Evolutionary conservation across 1,284 basidiomycete genomes (phyloP).

Genomic region (Microbotryum scabiosae): DNA sequence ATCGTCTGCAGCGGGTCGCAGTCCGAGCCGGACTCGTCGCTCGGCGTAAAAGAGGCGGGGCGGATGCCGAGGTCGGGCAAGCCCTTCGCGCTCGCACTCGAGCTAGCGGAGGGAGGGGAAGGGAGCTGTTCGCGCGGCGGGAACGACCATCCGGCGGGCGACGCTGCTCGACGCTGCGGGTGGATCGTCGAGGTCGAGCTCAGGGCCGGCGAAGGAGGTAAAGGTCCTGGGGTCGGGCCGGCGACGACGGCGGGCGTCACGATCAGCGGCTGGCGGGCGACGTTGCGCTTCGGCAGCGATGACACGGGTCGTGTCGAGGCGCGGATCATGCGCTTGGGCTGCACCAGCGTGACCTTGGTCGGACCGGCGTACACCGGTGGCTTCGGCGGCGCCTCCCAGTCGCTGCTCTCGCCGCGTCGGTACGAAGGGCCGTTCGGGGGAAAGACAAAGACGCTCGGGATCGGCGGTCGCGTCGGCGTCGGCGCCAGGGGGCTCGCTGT

Average conservation of each 20-base stretch:
- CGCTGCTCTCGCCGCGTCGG: not conserved
- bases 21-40: slow-evolving; percentile 14
- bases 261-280: not conserved
- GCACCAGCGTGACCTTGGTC: slow-evolving; percentile 19
- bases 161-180: slow-evolving; percentile 1
- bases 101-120: slow-evolving; percentile 6
- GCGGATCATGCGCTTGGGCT: slow-evolving; percentile 19
- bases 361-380: slow-evolving; percentile 1
- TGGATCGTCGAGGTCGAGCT: slow-evolving; percentile 2
- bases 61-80: not conserved
- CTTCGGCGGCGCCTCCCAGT: not conserved
- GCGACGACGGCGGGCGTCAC: not conserved
- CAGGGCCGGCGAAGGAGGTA: not conserved
- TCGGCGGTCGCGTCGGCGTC: too few relatives aligned
- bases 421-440: not conserved
- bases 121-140: slow-evolving; percentile 2
- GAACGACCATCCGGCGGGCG: not conserved
- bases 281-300: slow-evolving; percentile 1
- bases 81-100: not conserved
- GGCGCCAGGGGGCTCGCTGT: too few relatives aligned
- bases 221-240: not conserved
- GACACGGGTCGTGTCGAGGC: slow-evolving; percentile 16
- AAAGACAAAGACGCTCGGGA: not conserved
- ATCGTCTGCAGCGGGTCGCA: slow-evolving; percentile 23
- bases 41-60: not conserved